Base-by-base conservation (phyloP, 106 monocot genomes). In the Dendrobium catenatum region DNA sequence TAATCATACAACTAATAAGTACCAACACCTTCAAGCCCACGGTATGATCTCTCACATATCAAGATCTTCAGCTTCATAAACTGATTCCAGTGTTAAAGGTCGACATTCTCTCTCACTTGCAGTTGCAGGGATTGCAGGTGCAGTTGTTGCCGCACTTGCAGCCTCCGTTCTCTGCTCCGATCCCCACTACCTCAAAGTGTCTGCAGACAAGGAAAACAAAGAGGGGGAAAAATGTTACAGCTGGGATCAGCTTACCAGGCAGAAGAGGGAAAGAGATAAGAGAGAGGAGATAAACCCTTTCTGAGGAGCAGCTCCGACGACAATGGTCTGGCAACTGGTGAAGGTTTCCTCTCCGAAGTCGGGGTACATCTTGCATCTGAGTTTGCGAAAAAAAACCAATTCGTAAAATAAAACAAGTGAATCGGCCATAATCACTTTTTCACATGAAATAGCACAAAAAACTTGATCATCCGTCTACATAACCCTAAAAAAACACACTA, bases 71-170 rank as follows among this genome's bases (percentile, higher is more conserved):
- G 61, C 61, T n/a, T 4, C 61, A 61, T 61, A 61, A 20, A 61
- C 22, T n/a, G n/a, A 6, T 22, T 61, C 61, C 61, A 61, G 70
- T 3, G 37, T 13, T 26, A 22, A 68, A 10, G 67, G 67, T 22
- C 26, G 1, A 9, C 67, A 27, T 26, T 15, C 22, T 41, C 72
- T 46, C 42, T 88, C 88, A 88, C 78, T 83, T 80, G 84, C 89
- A 93, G 61, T 46, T 89, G 93, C 93, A 93, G 73, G 90, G 90
- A 48, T 88, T 27, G 75, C 93, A 93, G 77, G 61, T 86, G 90
- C 93, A 93, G 81, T 80, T 88, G 27, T 83, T 43, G 20, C 90
- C 90, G 56, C 93, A 93, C 82, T 91, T 89, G 93, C 93, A 93
- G 6, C 88, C 93, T 4, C 73, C 85, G 31, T 87, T 87, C 78